phyloP scores from a whole-genome alignment of 2,329 filamentous ascomycete species.

The Alternaria viburni region DNA sequence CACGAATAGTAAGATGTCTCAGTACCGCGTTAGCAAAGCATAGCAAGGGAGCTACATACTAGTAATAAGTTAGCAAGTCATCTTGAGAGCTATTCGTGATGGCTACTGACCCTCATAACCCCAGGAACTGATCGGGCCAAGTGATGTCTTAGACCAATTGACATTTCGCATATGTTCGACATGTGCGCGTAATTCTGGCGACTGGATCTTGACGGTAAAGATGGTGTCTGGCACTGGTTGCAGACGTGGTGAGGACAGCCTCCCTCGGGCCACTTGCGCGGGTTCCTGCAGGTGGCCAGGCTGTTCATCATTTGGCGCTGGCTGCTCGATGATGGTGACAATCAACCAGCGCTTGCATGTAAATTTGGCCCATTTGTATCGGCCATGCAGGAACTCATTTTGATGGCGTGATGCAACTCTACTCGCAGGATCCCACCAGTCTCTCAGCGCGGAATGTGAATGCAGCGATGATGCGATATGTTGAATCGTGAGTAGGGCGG shows the following conservation, averaged over 20 bases:
- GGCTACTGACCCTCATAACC: conserved; percentile 3
- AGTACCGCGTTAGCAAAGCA: too few species aligned
- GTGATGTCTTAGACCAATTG: conserved; percentile 15
- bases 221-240: conserved; percentile 8
- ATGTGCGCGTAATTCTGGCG: conserved; percentile 11
- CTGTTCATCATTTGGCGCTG: background rate
- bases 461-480: conserved; percentile 9
- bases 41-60: too few species aligned
- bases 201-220: conserved; percentile 17
- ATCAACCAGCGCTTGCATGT: conserved; percentile 13
- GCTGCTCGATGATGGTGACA: conserved; percentile 5
- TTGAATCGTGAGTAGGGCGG: conserved; percentile 10
- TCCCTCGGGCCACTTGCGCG: background rate
- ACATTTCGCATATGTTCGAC: conserved; percentile 11
- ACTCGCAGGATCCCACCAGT: conserved; percentile 22
- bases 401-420: conserved; percentile 5
- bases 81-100: too few species aligned
- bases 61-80: too few species aligned
- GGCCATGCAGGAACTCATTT: conserved; percentile 13
- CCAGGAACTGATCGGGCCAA: conserved; percentile 17
- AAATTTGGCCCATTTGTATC: conserved; percentile 16
- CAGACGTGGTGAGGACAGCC: background rate
- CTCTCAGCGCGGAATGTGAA: conserved; percentile 10
- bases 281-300: background rate
- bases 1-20: too few species aligned